Evolutionary conservation across 441 rosid species (phyloP), one percentile per base, ranked within the genome.

Genomic region (Euphorbia celastroides): DNA sequence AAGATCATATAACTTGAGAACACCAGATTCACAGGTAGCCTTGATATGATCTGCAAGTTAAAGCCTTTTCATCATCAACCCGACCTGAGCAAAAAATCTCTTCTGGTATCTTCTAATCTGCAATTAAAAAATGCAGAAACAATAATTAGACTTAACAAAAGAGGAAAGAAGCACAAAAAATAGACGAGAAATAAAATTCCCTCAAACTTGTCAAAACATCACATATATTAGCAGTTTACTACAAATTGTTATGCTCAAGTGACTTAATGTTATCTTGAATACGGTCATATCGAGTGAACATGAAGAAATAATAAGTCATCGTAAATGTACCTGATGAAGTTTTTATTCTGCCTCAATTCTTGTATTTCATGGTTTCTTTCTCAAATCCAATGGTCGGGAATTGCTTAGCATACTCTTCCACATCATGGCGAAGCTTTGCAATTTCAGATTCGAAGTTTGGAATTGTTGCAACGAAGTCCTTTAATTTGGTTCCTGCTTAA

Each of bases 381-480:
- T 89, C 93, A 64, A 94, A 94, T 11, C 97, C 96, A 25, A 94
- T 83, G 48, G 97, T 94, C 28, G 97, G 96, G 82, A 94, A 94
- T 73, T 89, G 99, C 78, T 94, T 94, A n/a, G 97, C 97, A 50
- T 81, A 94, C 78, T 81, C 90, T 81, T 91, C 97, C 9, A 94
- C 97, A 58, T 81, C 78, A 0, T 65, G 85, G 60, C 93, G 88
- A 65, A 94, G 85, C 70, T 86, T 88, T 25, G 79, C 65, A 30
- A 89, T 82, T 80, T 84, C 93, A 0, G 97, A 84, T 70, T 86
- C 90, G 67, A 84, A 76, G 70, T 76, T 44, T 59, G 90, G 65
- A 55, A 91, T 72, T 46, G 97, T 74, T 27, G 82, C 75, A 70
- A 80, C 65, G 54, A 94, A 94, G 71, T 91, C 99, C 82, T 94